A percentile compares a stretch with the other conserved stretches of the same genome.
Evolutionary conservation across 1,284 basidiomycete species (phyloP).

Genomic region (Takashimella koratensis): DNA sequence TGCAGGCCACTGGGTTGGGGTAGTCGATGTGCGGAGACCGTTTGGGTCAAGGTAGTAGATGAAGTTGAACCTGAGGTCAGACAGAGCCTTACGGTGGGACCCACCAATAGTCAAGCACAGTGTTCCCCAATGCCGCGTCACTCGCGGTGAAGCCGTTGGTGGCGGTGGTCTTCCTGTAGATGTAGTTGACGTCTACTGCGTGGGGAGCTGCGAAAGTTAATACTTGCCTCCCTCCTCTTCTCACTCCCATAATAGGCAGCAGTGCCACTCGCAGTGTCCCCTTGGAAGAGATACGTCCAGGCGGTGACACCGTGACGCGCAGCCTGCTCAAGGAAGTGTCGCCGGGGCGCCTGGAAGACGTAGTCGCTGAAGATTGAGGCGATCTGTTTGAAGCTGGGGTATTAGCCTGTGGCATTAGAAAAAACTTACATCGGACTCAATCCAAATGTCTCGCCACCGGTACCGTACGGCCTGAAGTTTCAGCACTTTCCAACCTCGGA

Average conservation of each 20-base stretch:
- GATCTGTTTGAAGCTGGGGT: slow-evolving; percentile 25
- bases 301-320: slow-evolving; percentile 23
- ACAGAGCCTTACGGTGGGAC: not conserved
- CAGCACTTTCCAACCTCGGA: not conserved
- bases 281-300: slow-evolving; percentile 40
- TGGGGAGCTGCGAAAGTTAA: no score
- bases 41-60: slow-evolving; percentile 42
- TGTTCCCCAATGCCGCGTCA: slow-evolving; percentile 22
- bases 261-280: no score
- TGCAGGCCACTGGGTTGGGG: no score
- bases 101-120: slow-evolving; percentile 41
- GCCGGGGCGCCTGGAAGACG: slow-evolving; percentile 30
- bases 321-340: slow-evolving; percentile 29
- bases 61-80: slow-evolving; percentile 38
- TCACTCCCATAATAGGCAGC: no score
- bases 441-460: slow-evolving; percentile 7
- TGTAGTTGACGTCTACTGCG: no score
- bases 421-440: not conserved
- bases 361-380: slow-evolving; percentile 34
- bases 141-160: no score
- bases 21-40: no score
- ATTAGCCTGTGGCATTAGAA: no score
- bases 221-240: no score
- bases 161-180: no score
- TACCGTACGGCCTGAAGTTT: not conserved